A percentile compares a stretch with the other conserved stretches of the same genome.
Evolutionary conservation across 2,329 filamentous ascomycete genomes (phyloP).

Genomic region (Tricladium varicosporioides): DNA sequence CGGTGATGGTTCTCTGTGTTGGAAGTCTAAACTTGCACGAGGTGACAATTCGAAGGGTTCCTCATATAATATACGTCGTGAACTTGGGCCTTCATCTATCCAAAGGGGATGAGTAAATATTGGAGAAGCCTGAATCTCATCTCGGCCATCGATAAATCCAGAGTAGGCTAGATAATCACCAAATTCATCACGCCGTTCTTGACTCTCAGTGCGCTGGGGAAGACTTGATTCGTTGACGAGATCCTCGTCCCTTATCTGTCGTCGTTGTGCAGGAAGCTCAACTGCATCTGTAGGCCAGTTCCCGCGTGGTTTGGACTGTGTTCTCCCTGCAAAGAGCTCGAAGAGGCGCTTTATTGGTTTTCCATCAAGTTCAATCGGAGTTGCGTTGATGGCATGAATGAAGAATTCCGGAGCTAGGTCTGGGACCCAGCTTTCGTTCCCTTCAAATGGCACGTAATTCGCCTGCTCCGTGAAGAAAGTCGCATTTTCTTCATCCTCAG

Average conservation of each 20-base stretch:
- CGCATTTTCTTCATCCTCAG: background rate
- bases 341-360: no score
- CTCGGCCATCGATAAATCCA: background rate
- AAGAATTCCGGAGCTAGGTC: background rate
- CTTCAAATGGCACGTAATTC: background rate
- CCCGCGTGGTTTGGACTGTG: no score
- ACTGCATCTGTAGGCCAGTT: no score
- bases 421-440: background rate
- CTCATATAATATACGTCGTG: background rate
- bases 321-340: no score
- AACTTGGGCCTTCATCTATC: background rate
- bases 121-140: background rate
- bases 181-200: background rate
- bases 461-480: background rate
- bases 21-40: background rate
- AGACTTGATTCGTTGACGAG: background rate
- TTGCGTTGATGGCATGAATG: background rate
- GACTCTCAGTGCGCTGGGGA: background rate
- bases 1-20: background rate
- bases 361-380: no score
- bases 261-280: no score
- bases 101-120: background rate
- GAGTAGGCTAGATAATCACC: background rate
- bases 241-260: background rate
- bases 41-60: background rate